Percentiles rank a stretch among this genome's conserved stretches.
Conservation (phyloP, 1,139 yeast genomes). For the Maudiozyma humilis region DNA sequence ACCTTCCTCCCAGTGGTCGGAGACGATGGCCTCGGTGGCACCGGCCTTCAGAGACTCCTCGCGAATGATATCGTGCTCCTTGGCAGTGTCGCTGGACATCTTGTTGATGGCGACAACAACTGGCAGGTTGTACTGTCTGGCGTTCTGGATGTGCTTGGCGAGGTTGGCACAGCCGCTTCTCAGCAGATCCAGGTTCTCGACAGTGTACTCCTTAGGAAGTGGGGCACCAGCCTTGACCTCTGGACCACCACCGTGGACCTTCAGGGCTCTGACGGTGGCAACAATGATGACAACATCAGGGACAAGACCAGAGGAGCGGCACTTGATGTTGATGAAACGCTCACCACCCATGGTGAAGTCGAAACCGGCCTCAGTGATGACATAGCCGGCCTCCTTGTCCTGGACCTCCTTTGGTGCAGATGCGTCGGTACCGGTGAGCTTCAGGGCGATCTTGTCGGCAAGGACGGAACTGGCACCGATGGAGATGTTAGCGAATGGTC, state of each 20-base stretch:
- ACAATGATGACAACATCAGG: slow-evolving; percentile 94
- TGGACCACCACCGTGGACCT: slow-evolving; percentile 98
- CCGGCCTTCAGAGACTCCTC: slow-evolving; percentile 88
- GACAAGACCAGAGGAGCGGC: slow-evolving; percentile 81
- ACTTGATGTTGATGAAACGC: slow-evolving; percentile 91
- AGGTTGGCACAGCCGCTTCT: slow-evolving; percentile 81
- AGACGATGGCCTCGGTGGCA: slow-evolving; percentile 85
- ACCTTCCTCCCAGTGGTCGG: slow-evolving; percentile 98
- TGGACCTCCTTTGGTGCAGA: slow-evolving; percentile 42
- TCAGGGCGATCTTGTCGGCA: slow-evolving; percentile 92
- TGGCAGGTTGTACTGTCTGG: slow-evolving; percentile 79
- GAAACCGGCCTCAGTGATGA: slow-evolving; percentile 95
- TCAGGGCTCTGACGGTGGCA: slow-evolving; percentile 94
- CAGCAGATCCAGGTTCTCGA: slow-evolving; percentile 79
- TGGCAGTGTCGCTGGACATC: slow-evolving; percentile 76
- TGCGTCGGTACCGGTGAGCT: slow-evolving; percentile 71
- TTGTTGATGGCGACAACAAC: slow-evolving; percentile 94
- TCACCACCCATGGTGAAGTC: slow-evolving; percentile 99
- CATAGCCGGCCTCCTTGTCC: slow-evolving; percentile 70
- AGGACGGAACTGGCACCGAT: slow-evolving; percentile 93
- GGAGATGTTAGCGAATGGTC: slow-evolving; percentile 96
- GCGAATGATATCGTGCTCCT: slow-evolving; percentile 76
- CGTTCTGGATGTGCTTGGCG: slow-evolving; percentile 85
- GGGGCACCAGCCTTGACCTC: slow-evolving; percentile 94
- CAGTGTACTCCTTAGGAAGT: slow-evolving; percentile 75